Conservation (phyloP, 148 eudicot genomes). For the Pouteria glomerata region DNA sequence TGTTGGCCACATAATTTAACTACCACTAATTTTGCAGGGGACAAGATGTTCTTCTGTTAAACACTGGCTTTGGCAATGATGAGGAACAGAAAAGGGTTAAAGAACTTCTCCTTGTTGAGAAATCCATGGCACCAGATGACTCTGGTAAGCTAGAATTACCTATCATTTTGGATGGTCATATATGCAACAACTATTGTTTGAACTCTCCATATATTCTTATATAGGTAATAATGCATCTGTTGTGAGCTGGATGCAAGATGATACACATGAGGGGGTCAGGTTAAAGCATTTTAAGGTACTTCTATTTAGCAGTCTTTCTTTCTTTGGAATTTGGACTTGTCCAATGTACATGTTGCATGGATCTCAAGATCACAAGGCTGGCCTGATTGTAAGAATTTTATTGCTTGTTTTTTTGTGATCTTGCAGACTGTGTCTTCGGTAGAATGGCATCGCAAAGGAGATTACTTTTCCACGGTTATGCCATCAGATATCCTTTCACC, state of each 20-base stretch:
- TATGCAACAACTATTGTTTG: not conserved
- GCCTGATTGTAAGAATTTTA: not conserved
- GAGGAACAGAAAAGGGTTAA: conserved; percentile 60
- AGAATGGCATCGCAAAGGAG: conserved; percentile 99
- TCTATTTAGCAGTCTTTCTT: not conserved
- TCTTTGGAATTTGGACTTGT: not conserved
- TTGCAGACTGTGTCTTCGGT: conserved; percentile 83
- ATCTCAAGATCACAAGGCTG: not conserved
- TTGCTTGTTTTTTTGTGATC: conserved; percentile 8
- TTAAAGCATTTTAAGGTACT: conserved; percentile 82
- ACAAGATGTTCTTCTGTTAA: conserved; percentile 60
- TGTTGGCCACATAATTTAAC: not conserved
- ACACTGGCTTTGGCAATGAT: conserved; percentile 63
- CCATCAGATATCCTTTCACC: conserved; percentile 90
- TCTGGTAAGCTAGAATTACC: conserved; percentile 48
- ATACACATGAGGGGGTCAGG: conserved; percentile 59
- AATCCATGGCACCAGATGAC: conserved; percentile 39
- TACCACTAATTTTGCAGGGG: conserved; percentile 45
- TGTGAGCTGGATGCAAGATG: conserved; percentile 74
- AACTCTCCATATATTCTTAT: conserved; percentile 5
- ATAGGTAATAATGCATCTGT: conserved; percentile 39
- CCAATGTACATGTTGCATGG: not conserved
- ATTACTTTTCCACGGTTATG: conserved; percentile 83
- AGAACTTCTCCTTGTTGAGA: conserved; percentile 56
- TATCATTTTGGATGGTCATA: not conserved